Base-by-base conservation (phyloP, 805 yeast genomes). In the Kazachstania taianensis region DNA sequence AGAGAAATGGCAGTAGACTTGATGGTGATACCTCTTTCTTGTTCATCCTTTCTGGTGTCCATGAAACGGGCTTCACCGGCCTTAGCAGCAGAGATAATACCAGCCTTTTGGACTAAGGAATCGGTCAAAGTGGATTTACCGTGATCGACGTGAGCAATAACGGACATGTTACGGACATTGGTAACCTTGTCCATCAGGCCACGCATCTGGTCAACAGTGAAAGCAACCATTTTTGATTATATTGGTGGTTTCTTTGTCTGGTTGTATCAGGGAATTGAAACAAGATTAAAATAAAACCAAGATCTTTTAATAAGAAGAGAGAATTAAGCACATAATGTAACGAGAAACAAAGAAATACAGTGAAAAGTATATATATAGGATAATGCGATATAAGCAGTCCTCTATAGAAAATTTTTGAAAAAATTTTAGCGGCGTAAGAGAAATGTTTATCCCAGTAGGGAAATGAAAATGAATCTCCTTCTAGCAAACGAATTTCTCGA, bases 1-100 rank as follows among this genome's bases (percentile, higher is more conserved):
- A 89, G 78, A 53, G 97, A 89, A 62, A 92, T 89, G 57, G 98
- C 98, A 49, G 98, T 89, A 46, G 97, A 89, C 79, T 89, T 89
- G 68, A 89, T 89, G 53, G 98, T 89, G 63, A 89, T 92, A 87
- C 98, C 98, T 79, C 98, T 83, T 73, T 87, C 96, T 76, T 89
- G 97, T 75, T 92, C 97, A 71, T 92, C 97, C 77, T 87, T 86
- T 82, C 98, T 86, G 78, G 98, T 89, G 73, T 89, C 98, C 61
- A 83, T 92, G 81, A 89, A 92, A 75, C 98, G 87, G 61, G 97
- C 98, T 65, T 92, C 97, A 81, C 98, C 98, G 49, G 98, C 98
- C 75, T 85, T 85, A 62, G 96, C 96, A 62, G 98, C 96, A 41
- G 97, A 92, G 63, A 89, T 89, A 69, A 92, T 89, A 85, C 98